A percentile compares a stretch with the other conserved stretches of the same genome.
Evolutionary conservation across 768 basidiomycete species (phyloP).

Genomic region (Tulasnella calospora): DNA sequence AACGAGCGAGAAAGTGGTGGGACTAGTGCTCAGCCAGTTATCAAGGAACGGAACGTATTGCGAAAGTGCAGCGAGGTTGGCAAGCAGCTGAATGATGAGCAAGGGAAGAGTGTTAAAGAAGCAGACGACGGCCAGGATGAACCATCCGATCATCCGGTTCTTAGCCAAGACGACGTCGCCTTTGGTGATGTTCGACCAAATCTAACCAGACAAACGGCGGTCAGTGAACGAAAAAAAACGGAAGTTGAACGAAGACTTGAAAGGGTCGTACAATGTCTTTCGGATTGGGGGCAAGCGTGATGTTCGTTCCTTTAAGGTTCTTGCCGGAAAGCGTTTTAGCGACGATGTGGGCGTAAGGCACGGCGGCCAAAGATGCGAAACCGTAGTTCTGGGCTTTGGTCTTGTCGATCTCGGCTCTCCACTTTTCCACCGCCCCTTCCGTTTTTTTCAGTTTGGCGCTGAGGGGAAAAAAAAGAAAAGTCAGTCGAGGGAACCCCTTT

Average conservation of each 20-base stretch:
- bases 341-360: constrained; percentile 79
- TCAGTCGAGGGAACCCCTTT: constrained; percentile 7
- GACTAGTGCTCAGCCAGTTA: constrained; percentile 61
- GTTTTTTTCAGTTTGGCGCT: constrained; percentile 53
- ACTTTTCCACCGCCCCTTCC: constrained; percentile 67
- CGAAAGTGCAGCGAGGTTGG: constrained; percentile 62
- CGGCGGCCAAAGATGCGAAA: constrained; percentile 72
- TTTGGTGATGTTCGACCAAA: constrained; percentile 87
- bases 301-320: constrained; percentile 63
- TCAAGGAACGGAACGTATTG: constrained; percentile 67
- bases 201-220: constrained; percentile 40
- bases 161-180: constrained; percentile 60
- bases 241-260: constrained; percentile 17
- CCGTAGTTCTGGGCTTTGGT: constrained; percentile 50
- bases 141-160: constrained; percentile 69
- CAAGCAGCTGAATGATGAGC: constrained; percentile 81
- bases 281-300: constrained; percentile 78
- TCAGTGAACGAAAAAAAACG: neutral
- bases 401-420: constrained; percentile 54
- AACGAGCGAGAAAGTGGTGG: constrained; percentile 67
- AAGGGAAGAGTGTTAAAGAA: constrained; percentile 94
- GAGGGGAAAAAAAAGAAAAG: constrained; percentile 14
- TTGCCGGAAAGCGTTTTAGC: constrained; percentile 65
- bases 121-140: constrained; percentile 71
- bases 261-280: constrained; percentile 65